phyloP scores from a whole-genome alignment of 2,329 filamentous ascomycete genomes.

The Beauveria sp. region DNA sequence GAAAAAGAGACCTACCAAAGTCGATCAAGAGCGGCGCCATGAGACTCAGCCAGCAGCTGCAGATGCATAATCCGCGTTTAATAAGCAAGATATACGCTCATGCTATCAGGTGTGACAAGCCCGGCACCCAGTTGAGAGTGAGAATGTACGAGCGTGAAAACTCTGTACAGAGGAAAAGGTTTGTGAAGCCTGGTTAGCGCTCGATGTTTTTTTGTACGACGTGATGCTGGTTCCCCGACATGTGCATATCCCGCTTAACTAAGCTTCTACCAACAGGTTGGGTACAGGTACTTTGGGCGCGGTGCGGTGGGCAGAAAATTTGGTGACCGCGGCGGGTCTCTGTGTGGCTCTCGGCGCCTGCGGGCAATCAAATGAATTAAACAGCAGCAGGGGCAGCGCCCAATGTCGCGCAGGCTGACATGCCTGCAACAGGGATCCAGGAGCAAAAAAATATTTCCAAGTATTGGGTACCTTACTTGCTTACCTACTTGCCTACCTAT shows the following conservation, averaged over 20 bases:
- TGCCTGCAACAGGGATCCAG: neutral
- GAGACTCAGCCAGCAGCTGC: neutral
- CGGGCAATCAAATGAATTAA: neutral
- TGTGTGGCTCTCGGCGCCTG: neutral
- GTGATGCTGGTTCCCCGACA: constrained; percentile 3
- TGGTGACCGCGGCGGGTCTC: neutral
- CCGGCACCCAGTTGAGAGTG: neutral
- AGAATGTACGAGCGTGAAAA: neutral
- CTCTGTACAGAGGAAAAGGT: neutral
- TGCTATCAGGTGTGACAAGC: neutral
- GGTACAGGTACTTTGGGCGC: neutral
- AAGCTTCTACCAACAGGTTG: neutral
- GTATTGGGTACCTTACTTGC: neutral
- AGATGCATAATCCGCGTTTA: neutral
- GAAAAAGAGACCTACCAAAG: constrained; percentile 4
- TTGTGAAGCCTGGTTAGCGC: neutral
- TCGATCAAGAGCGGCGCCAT: neutral
- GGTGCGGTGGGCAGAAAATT: neutral
- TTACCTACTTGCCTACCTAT: neutral
- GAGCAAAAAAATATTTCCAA: neutral
- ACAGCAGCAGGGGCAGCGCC: neutral
- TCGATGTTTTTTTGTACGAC: neutral
- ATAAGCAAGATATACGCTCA: neutral
- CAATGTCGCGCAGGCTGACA: constrained; percentile 7
- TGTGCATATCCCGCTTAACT: constrained; percentile 6